These are phyloP conservation scores for Picochlorum sp. DNA, from an alignment of 139 green algal genomes.

Conservation along the genomic window DNA sequence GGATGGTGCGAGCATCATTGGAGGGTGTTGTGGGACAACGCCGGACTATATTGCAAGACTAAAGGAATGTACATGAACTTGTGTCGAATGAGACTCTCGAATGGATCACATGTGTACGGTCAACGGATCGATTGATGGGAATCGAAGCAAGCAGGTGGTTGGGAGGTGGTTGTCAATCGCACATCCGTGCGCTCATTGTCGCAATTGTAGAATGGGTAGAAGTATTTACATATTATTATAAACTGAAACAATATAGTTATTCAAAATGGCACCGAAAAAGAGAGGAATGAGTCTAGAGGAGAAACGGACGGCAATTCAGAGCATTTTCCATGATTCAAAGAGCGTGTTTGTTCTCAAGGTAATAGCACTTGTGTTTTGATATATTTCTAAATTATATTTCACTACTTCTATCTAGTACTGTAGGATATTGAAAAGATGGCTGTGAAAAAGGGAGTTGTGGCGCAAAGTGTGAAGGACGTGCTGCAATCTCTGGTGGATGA, in stretches of 20 bases:
- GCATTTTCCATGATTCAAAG: constrained; percentile 59
- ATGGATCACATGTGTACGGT: too few relatives aligned
- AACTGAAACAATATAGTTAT: background rate
- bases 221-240: too few relatives aligned
- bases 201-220: too few relatives aligned
- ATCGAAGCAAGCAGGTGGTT: too few relatives aligned
- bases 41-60: constrained; percentile 34
- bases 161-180: too few relatives aligned
- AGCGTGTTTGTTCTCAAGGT: constrained; percentile 63
- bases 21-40: constrained; percentile 54
- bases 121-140: too few relatives aligned
- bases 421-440: constrained; percentile 65
- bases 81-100: too few relatives aligned
- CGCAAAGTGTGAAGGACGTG: constrained; percentile 70
- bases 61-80: too few relatives aligned
- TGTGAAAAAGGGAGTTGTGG: constrained; percentile 55
- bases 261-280: constrained; percentile 35
- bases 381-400: too few relatives aligned
- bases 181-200: too few relatives aligned
- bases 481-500: constrained; percentile 67
- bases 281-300: constrained; percentile 64
- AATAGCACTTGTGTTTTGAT: constrained; percentile 1
- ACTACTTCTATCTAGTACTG: background rate
- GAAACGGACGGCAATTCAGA: constrained; percentile 53
- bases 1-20: constrained; percentile 38